Base-by-base conservation (phyloP, 1,284 basidiomycete species). In the Acaromyces ingoldii region DNA sequence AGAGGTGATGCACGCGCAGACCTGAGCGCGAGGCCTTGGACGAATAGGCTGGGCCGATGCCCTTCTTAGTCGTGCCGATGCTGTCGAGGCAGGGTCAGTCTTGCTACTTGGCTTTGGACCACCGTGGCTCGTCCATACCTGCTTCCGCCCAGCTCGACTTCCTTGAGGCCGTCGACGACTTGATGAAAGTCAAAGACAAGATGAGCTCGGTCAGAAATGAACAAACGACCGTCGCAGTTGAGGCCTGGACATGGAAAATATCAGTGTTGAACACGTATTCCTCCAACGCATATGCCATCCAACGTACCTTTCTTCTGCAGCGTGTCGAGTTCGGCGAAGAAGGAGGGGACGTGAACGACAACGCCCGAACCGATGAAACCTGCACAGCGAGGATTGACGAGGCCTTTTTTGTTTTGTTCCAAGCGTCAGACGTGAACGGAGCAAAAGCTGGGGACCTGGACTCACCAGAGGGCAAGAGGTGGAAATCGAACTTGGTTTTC, bases 181-280 rank as follows among this genome's bases (percentile, higher is more conserved):
- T 98, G 93, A 78, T 98, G 93, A 78, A 98, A 98, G 77, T 97
- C 93, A 72, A 97, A 91, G 41, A 98, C 93, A 60, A 98, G 85
- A 65, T 95, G 91, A 2, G 93, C 91, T 60, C 93, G 86, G 78
- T 97, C 91, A 21, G 93, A 97, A 65, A 98, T 81, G 77, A 96
- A 88, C 21, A 98, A 80, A 37, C 95, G 85, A 58, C 83, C 82
- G 10, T 84, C 83, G 78, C 90, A 95, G 72, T 89, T 83, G 52
- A 98, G 83, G 22, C 61, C 61, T 55, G 36, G 5, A n/a, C 19
- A 0, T 25, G 6, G 58, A 34, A 7, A 11, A 41, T 1, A 13
- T 17, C 15, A 31, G 25, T 13, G 33, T 34, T 13, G 19, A n/a
- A 13, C 33, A 13, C n/a, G 13, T 19, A 34, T 19, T 34, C 33